These are phyloP conservation scores for Lepiota subincarnata DNA, from an alignment of 768 basidiomycete genomes.

Conservation along the genomic window DNA sequence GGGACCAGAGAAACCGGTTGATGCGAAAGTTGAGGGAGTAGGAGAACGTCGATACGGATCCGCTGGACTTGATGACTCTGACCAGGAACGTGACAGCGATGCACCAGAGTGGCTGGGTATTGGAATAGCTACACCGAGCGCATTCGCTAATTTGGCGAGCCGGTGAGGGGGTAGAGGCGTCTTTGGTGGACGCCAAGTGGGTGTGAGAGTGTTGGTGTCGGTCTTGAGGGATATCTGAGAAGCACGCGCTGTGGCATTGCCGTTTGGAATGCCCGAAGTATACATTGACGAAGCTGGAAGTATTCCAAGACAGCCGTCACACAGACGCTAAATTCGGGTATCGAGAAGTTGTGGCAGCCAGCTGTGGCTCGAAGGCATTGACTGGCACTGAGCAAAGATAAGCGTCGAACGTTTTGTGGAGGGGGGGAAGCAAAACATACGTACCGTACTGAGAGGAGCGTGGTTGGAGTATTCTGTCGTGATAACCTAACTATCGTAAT, in stretches of 20 bases:
- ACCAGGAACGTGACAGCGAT: slow-evolving; percentile 29
- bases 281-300: slow-evolving; percentile 9
- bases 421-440: no score
- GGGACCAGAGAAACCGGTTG: slow-evolving; percentile 30
- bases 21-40: slow-evolving; percentile 44
- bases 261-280: slow-evolving; percentile 22
- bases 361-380: background rate
- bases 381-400: background rate
- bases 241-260: slow-evolving; percentile 21
- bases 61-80: slow-evolving; percentile 26
- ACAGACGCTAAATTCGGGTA: background rate
- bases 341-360: background rate
- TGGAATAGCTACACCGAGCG: slow-evolving; percentile 76
- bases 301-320: no score
- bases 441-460: no score
- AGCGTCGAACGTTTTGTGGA: background rate
- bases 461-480: no score
- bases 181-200: slow-evolving; percentile 62
- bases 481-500: no score
- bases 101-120: slow-evolving; percentile 41
- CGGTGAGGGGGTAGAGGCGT: slow-evolving; percentile 71
- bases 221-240: slow-evolving; percentile 18
- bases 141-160: slow-evolving; percentile 81
- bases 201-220: slow-evolving; percentile 26
- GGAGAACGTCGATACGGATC: slow-evolving; percentile 45